These are phyloP conservation scores for Cyphellophora europaea DNA, from an alignment of 2,329 filamentous ascomycete genomes.

Conservation along the genomic window DNA sequence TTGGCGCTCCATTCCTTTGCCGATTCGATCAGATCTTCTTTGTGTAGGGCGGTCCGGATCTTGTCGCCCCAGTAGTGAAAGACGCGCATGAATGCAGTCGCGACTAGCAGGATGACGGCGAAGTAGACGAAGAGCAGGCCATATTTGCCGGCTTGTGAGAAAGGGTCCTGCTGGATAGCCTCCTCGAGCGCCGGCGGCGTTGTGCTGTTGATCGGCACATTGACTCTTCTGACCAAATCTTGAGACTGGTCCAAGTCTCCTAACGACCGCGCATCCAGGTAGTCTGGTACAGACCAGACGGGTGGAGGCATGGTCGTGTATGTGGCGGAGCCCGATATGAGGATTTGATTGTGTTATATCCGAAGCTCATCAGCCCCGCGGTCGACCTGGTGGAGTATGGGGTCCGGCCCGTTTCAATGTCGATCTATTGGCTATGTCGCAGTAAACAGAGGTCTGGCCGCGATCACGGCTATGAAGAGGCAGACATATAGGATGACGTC, in stretches of 20 bases:
- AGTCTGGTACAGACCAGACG: not conserved
- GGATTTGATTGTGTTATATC: not conserved
- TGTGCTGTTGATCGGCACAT: constrained; percentile 46
- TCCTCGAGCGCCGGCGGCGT: constrained; percentile 47
- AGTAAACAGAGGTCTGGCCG: not conserved
- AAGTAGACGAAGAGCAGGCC: constrained; percentile 84
- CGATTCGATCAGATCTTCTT: constrained; percentile 65
- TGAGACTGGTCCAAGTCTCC: constrained; percentile 4
- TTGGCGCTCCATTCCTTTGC: constrained; percentile 18
- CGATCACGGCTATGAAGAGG: not conserved
- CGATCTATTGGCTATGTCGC: not conserved
- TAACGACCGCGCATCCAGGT: not conserved
- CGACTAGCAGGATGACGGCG: constrained; percentile 58
- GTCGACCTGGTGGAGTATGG: constrained; percentile 1
- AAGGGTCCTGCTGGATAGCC: constrained; percentile 61
- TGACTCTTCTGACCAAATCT: constrained; percentile 38
- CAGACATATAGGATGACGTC: not conserved
- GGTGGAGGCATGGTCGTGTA: not conserved
- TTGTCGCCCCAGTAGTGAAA: constrained; percentile 93
- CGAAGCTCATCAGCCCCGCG: not conserved
- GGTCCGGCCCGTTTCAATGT: not conserved
- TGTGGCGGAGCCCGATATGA: not conserved
- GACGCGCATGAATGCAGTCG: constrained; percentile 60
- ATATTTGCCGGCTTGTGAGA: constrained; percentile 75
- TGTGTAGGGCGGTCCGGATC: constrained; percentile 79